Evolutionary conservation across 2,329 filamentous ascomycete genomes (phyloP).

Genomic region (Fusarium abutilonis): DNA sequence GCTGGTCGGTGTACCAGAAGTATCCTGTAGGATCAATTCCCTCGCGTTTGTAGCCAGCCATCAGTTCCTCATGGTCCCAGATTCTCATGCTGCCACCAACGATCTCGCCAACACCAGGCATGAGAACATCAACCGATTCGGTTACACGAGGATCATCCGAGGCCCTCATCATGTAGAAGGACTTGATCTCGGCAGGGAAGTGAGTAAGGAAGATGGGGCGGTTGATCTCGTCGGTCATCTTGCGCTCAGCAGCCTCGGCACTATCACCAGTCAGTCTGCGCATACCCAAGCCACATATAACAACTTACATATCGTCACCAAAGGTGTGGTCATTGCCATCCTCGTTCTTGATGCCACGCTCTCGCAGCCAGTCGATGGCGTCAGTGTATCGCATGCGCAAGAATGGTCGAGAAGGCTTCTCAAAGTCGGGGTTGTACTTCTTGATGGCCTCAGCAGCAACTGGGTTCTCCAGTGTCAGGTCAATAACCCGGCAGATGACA

Average conservation of each 20-base stretch:
- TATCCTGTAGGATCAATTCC: conserved; percentile 86
- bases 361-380: conserved; percentile 91
- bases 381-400: conserved; percentile 94
- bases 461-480: conserved; percentile 78
- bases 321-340: conserved; percentile 90
- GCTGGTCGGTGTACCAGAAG: conserved; percentile 99
- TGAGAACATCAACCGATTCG: conserved; percentile 84
- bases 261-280: conserved; percentile 8
- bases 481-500: conserved; percentile 86
- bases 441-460: conserved; percentile 77
- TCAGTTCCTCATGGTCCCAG: conserved; percentile 87
- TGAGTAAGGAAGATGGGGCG: conserved; percentile 94
- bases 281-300: neutral
- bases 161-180: conserved; percentile 98
- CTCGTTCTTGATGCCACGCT: conserved; percentile 92
- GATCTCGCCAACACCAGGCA: conserved; percentile 97
- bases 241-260: conserved; percentile 93
- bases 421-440: conserved; percentile 90
- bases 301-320: conserved; percentile 82
- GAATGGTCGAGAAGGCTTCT: conserved; percentile 84
- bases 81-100: conserved; percentile 98
- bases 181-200: conserved; percentile 97
- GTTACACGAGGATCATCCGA: conserved; percentile 82
- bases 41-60: conserved; percentile 87
- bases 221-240: conserved; percentile 98